These are phyloP conservation scores for Curvularia verruculosa DNA, from an alignment of 2,329 filamentous ascomycete species.

Conservation along the genomic window DNA sequence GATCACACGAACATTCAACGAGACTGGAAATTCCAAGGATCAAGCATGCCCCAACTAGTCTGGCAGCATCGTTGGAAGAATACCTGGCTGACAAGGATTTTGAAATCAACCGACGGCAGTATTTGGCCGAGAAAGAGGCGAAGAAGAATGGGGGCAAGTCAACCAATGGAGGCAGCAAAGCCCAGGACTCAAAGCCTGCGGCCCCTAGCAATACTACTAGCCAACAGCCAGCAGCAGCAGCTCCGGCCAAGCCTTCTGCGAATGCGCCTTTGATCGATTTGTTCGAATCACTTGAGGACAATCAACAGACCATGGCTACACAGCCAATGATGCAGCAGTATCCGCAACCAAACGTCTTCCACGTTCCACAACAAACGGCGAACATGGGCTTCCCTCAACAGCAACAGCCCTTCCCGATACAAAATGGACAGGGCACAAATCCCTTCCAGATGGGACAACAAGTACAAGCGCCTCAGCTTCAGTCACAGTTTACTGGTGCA, in stretches of 20 bases:
- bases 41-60: constrained; percentile 92
- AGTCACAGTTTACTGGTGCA: constrained; percentile 69
- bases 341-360: constrained; percentile 39
- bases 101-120: constrained; percentile 89
- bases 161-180: constrained; percentile 47
- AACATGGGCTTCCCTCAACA: constrained; percentile 39
- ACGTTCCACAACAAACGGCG: constrained; percentile 52
- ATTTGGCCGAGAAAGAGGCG: constrained; percentile 83
- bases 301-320: constrained; percentile 45
- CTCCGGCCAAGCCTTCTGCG: constrained; percentile 23
- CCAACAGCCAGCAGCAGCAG: constrained; percentile 29
- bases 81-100: constrained; percentile 96
- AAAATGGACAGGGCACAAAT: constrained; percentile 73
- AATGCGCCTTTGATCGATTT: constrained; percentile 44
- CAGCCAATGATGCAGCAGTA: constrained; percentile 45
- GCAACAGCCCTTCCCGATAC: constrained; percentile 62
- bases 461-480: constrained; percentile 60
- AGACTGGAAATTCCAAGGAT: constrained; percentile 93
- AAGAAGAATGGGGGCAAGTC: constrained; percentile 60
- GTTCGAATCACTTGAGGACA: constrained; percentile 44
- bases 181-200: constrained; percentile 41
- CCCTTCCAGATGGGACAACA: constrained; percentile 78
- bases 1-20: constrained; percentile 90
- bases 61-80: constrained; percentile 88
- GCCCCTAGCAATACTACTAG: constrained; percentile 32